Conservation (phyloP, 148 eudicot species). For the Simmondsia chinensis region DNA sequence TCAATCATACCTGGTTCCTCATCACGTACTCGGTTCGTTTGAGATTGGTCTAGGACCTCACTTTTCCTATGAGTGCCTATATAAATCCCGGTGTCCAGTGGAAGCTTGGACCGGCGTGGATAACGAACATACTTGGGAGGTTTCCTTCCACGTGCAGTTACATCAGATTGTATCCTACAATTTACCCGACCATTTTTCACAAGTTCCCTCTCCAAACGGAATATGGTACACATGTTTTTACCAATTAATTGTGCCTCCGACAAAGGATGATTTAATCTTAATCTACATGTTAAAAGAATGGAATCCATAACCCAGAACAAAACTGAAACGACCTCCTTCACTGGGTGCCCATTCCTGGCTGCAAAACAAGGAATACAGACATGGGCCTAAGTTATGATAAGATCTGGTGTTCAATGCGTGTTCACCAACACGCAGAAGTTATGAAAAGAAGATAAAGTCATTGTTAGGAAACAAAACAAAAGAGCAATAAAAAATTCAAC, state of each 20-base stretch:
- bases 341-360: no score
- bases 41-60: constrained; percentile 9
- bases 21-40: constrained; percentile 6
- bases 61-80: constrained; percentile 16
- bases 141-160: constrained; percentile 17
- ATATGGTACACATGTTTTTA: constrained; percentile 4
- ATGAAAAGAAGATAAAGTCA: no score
- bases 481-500: no score
- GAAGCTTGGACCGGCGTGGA: constrained; percentile 52
- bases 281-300: no score
- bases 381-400: no score
- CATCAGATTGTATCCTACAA: constrained; percentile 9
- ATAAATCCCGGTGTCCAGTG: constrained; percentile 29
- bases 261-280: constrained; percentile 2
- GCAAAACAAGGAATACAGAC: no score
- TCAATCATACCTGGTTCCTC: constrained; percentile 8
- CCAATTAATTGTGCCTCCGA: neutral
- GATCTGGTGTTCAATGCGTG: no score
- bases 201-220: neutral
- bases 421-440: no score
- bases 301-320: no score
- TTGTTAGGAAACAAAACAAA: no score
- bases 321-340: no score
- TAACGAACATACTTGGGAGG: constrained; percentile 37
- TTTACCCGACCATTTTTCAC: constrained; percentile 1